These are phyloP conservation scores for Jaltomata sinuosa DNA, from an alignment of 257 asterid species.

Conservation along the genomic window DNA sequence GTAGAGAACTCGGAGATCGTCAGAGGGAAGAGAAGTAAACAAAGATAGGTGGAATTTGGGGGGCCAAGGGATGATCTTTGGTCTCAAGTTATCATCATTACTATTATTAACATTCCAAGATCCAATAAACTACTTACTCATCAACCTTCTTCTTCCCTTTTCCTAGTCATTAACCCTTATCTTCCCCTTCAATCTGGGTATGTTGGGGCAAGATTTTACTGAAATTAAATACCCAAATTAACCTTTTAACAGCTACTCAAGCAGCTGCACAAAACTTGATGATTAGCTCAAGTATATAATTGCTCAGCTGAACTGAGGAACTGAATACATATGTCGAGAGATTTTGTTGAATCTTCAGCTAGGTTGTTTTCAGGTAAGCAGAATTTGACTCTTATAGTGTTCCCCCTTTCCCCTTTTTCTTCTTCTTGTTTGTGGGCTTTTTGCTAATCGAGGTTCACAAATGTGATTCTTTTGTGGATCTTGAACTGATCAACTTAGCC, in stretches of 20 bases:
- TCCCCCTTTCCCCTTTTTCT: neutral
- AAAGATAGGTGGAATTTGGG: neutral
- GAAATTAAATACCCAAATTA: neutral
- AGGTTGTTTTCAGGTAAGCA: slow-evolving; percentile 33
- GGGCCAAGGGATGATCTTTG: neutral
- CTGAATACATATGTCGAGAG: slow-evolving; percentile 37
- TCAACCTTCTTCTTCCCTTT: slow-evolving; percentile 8
- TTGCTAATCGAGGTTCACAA: neutral
- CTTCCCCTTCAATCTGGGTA: neutral
- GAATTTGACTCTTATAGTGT: neutral
- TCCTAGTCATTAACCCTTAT: neutral
- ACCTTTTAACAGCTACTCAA: neutral
- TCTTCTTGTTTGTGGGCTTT: neutral
- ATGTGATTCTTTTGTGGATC: neutral
- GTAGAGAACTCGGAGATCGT: too few relatives aligned
- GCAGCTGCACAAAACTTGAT: neutral
- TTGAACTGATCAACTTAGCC: neutral
- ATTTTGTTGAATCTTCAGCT: slow-evolving; percentile 14
- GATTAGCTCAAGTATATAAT: neutral
- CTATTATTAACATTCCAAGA: slow-evolving; percentile 4
- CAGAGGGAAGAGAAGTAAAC: neutral
- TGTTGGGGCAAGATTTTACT: neutral
- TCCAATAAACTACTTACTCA: slow-evolving; percentile 15
- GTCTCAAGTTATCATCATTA: slow-evolving; percentile 6
- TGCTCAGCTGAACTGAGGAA: neutral